Conservation (phyloP, 345 rosid species). For the Erysimum cheiranthoides region DNA sequence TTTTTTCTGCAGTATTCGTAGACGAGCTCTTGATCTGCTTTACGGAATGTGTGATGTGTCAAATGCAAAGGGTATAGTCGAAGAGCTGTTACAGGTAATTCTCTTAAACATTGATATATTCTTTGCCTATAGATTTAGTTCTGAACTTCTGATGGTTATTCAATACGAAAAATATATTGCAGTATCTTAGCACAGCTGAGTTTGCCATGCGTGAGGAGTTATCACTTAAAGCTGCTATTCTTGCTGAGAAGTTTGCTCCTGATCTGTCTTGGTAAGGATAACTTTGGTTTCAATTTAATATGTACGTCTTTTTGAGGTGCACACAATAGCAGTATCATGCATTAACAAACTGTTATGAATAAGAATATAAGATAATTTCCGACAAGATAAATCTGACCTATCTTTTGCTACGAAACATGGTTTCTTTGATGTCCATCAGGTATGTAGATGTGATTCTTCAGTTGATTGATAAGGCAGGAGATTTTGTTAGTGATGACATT, state of each 20-base stretch:
- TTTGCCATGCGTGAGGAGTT: conserved; percentile 98
- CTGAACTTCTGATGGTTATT: too few species aligned
- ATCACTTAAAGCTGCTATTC: conserved; percentile 98
- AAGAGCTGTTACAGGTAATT: conserved; percentile 92
- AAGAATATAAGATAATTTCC: too few species aligned
- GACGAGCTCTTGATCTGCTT: conserved; percentile 98
- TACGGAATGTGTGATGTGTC: conserved; percentile 99
- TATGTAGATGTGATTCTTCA: conserved; percentile 99
- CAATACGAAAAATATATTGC: conserved; percentile 30
- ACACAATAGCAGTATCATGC: neutral
- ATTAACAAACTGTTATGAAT: too few species aligned
- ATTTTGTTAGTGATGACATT: conserved; percentile 98
- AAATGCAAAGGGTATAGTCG: conserved; percentile 99
- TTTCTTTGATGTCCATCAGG: conserved; percentile 53
- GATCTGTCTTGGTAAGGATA: conserved; percentile 91
- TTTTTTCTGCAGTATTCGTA: conserved; percentile 75
- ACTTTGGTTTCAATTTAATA: neutral
- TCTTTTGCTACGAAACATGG: too few species aligned
- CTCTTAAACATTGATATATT: conserved; percentile 19
- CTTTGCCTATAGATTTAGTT: too few species aligned
- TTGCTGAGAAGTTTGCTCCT: conserved; percentile 99
- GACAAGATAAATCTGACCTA: too few species aligned
- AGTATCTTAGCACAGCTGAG: conserved; percentile 98
- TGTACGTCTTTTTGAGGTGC: neutral
- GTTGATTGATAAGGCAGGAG: conserved; percentile 99